Conservation (phyloP, 805 yeast species). For the Monosporozyma siamensis region DNA sequence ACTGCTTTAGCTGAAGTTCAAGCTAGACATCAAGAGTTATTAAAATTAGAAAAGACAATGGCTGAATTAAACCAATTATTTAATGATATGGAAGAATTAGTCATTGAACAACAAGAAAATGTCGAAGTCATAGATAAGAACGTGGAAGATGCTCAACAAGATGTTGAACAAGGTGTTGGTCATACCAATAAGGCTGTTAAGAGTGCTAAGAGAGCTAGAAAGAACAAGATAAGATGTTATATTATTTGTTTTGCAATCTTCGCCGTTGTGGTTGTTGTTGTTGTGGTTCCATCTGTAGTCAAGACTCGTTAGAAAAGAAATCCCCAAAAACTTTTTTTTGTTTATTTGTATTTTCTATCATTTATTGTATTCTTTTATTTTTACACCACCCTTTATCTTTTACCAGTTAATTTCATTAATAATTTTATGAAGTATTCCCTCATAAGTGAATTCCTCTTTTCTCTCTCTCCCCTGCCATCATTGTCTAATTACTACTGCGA, state of each 20-base stretch:
- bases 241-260: constrained; percentile 52
- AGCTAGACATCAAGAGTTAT: constrained; percentile 88
- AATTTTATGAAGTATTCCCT: too few species aligned
- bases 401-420: too few species aligned
- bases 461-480: too few species aligned
- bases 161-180: constrained; percentile 89
- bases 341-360: constrained; percentile 1
- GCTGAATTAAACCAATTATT: constrained; percentile 90
- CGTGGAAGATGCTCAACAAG: constrained; percentile 74
- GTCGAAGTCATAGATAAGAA: constrained; percentile 76
- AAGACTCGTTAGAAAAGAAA: constrained; percentile 19
- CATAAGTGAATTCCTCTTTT: too few species aligned
- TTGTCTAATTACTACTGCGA: too few species aligned
- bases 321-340: constrained; percentile 1
- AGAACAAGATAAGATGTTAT: constrained; percentile 79
- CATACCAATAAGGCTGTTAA: constrained; percentile 86
- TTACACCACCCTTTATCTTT: too few species aligned
- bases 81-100: constrained; percentile 92
- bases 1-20: constrained; percentile 94
- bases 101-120: constrained; percentile 87
- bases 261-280: constrained; percentile 55
- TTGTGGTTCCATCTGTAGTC: constrained; percentile 42
- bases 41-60: constrained; percentile 90
- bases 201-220: constrained; percentile 83
- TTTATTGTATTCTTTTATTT: too few species aligned